Conservation (phyloP, 768 basidiomycete genomes). For the Pleurotus citrinopileatus region DNA sequence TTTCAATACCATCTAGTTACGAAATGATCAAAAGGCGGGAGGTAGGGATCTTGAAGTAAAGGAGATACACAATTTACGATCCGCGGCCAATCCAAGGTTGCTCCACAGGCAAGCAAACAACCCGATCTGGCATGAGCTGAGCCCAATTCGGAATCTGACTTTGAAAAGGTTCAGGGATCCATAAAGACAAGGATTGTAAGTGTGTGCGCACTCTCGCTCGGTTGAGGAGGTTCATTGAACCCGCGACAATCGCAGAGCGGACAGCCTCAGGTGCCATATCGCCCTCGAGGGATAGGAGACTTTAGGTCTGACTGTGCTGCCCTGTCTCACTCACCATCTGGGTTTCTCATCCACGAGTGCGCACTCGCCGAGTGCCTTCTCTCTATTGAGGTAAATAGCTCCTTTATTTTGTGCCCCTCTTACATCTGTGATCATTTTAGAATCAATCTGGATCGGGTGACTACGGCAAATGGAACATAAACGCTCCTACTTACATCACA, state of each 20-base stretch:
- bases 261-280: neutral
- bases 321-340: neutral
- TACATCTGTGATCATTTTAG: neutral
- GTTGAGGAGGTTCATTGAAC: neutral
- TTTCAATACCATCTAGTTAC: neutral
- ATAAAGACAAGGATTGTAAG: neutral
- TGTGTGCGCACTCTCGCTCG: neutral
- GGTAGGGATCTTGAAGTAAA: constrained; percentile 10
- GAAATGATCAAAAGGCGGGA: neutral
- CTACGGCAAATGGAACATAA: constrained; percentile 4
- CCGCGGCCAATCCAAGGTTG: constrained; percentile 2
- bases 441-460: constrained; percentile 10
- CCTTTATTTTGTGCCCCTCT: constrained; percentile 10
- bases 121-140: constrained; percentile 8
- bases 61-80: constrained; percentile 10
- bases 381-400: constrained; percentile 7
- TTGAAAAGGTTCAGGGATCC: neutral
- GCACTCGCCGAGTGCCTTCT: too few species aligned
- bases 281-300: neutral
- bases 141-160: constrained; percentile 5
- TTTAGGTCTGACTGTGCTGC: neutral
- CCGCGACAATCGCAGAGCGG: constrained; percentile 1
- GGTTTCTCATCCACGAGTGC: neutral
- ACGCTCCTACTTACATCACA: constrained; percentile 7
- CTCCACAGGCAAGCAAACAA: neutral